A percentile compares a stretch with the other conserved stretches of the same genome.
Conservation (phyloP, 805 yeast species). For the Ogataea populi-albae region DNA sequence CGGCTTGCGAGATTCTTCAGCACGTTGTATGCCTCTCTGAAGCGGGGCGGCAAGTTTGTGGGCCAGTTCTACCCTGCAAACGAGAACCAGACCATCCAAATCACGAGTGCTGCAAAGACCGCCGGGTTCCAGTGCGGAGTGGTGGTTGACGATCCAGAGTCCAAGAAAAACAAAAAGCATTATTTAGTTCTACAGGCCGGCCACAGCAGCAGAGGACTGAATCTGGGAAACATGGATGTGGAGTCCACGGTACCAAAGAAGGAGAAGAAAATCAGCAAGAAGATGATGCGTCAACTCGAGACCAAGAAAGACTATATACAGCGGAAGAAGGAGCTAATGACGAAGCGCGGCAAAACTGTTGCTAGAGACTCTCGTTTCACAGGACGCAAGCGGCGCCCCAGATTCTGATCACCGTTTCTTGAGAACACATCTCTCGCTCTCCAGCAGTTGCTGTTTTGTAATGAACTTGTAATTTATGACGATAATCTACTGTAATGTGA, state of each 20-base stretch:
- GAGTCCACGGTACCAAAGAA: slow-evolving; percentile 51
- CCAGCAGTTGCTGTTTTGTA: not conserved
- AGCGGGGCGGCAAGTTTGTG: slow-evolving; percentile 94
- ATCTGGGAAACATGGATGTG: slow-evolving; percentile 76
- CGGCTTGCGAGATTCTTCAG: slow-evolving; percentile 82
- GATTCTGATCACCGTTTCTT: slow-evolving; percentile 40
- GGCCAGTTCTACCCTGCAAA: slow-evolving; percentile 96
- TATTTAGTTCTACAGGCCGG: slow-evolving; percentile 91
- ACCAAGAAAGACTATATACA: slow-evolving; percentile 74
- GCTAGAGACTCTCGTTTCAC: slow-evolving; percentile 90
- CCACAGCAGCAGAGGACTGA: slow-evolving; percentile 66
- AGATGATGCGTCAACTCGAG: slow-evolving; percentile 57
- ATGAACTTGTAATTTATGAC: too few species aligned
- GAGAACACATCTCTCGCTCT: slow-evolving; percentile 1
- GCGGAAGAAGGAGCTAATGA: slow-evolving; percentile 92
- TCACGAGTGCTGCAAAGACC: slow-evolving; percentile 80
- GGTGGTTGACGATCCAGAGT: slow-evolving; percentile 90
- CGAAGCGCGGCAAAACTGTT: slow-evolving; percentile 83
- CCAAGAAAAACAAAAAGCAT: slow-evolving; percentile 85
- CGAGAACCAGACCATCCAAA: slow-evolving; percentile 77
- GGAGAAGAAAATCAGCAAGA: slow-evolving; percentile 42
- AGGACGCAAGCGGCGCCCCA: slow-evolving; percentile 74
- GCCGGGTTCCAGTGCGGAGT: slow-evolving; percentile 97
- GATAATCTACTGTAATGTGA: too few species aligned
- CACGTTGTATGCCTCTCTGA: slow-evolving; percentile 79